Conservation (phyloP, 73 alveolate species). For the Stentor roeselii region DNA sequence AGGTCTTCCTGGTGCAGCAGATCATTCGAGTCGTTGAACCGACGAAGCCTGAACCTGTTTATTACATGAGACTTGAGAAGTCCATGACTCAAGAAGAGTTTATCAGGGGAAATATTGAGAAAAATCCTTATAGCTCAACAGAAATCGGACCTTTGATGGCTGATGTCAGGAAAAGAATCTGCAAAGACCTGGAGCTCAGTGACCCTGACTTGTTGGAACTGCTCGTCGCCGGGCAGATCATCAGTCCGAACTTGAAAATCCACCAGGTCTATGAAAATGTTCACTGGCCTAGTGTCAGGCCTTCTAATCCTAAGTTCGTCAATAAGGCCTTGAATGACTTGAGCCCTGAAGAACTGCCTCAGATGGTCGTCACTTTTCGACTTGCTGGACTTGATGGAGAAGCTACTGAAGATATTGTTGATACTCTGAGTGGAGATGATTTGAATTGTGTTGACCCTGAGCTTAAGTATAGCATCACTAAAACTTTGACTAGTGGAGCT, state of each 20-base stretch:
- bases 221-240: slow-evolving; percentile 41
- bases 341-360: slow-evolving; percentile 32
- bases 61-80: slow-evolving; percentile 36
- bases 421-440: slow-evolving; percentile 37
- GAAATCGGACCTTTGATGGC: slow-evolving; percentile 40
- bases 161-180: slow-evolving; percentile 45
- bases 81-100: slow-evolving; percentile 45
- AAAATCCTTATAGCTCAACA: slow-evolving; percentile 43
- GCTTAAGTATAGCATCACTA: slow-evolving; percentile 37
- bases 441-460: slow-evolving; percentile 42
- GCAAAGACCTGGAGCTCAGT: slow-evolving; percentile 51
- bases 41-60: slow-evolving; percentile 46
- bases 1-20: slow-evolving; percentile 37
- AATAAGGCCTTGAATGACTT: slow-evolving; percentile 31
- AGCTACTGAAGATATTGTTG: slow-evolving; percentile 58
- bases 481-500: slow-evolving; percentile 11
- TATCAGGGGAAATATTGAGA: slow-evolving; percentile 51
- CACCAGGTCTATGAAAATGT: slow-evolving; percentile 47
- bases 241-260: slow-evolving; percentile 33
- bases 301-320: slow-evolving; percentile 37
- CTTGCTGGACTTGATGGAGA: slow-evolving; percentile 65
- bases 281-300: slow-evolving; percentile 40
- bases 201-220: slow-evolving; percentile 47
- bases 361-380: slow-evolving; percentile 45
- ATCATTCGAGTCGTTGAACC: slow-evolving; percentile 43